Evolutionary conservation across 371 early-diverging fungal genomes (phyloP).

Genomic region (Rhizomucor pusillus): DNA sequence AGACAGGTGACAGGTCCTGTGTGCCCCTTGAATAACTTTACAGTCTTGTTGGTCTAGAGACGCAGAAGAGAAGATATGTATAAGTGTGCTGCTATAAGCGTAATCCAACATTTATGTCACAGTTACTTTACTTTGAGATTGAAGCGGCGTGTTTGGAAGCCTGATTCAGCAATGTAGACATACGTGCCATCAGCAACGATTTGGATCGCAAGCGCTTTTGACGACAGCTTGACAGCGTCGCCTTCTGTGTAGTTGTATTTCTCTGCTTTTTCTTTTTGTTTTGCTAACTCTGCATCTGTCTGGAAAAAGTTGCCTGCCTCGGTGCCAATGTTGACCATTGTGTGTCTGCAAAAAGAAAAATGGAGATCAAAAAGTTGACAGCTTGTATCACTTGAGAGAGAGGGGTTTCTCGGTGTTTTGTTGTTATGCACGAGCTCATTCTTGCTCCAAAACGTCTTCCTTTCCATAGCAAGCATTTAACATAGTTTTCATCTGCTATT

Average conservation of each 20-base stretch:
- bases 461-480: too few species aligned
- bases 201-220: conserved; percentile 63
- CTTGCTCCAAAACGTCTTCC: too few species aligned
- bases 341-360: neutral
- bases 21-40: conserved; percentile 72
- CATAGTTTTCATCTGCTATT: too few species aligned
- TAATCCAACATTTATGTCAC: too few species aligned
- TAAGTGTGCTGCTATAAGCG: too few species aligned
- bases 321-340: conserved; percentile 53
- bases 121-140: conserved; percentile 56
- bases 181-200: conserved; percentile 24
- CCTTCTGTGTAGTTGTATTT: conserved; percentile 68
- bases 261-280: conserved; percentile 51
- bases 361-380: too few species aligned
- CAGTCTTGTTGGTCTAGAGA: conserved; percentile 61
- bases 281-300: conserved; percentile 68
- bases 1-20: conserved; percentile 79
- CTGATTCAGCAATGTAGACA: conserved; percentile 63
- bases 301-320: conserved; percentile 77
- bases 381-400: too few species aligned
- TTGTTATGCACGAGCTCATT: too few species aligned
- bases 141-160: conserved; percentile 54
- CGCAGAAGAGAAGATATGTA: too few species aligned
- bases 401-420: too few species aligned
- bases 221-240: conserved; percentile 54